phyloP scores from a whole-genome alignment of 441 rosid genomes.

The Codiaeum variegatum region DNA sequence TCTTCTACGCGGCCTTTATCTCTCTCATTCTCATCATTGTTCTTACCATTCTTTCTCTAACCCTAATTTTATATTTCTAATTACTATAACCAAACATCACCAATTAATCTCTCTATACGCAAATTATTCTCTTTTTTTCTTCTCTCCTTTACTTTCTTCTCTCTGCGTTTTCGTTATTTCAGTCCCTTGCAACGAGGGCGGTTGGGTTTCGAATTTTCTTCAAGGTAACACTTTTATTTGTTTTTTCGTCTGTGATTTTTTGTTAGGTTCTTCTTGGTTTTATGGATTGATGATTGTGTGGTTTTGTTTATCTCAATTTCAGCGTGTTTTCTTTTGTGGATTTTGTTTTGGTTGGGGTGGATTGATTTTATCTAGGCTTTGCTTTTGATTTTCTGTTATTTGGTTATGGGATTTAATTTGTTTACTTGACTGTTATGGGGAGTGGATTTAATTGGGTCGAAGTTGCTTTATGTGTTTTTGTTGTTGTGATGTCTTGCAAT shows the following conservation, averaged over 20 bases:
- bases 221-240: slow-evolving; percentile 21
- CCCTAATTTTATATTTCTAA: slow-evolving; percentile 36
- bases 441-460: slow-evolving; percentile 7
- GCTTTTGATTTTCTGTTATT: neutral
- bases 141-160: neutral
- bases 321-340: neutral
- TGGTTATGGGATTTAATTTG: slow-evolving; percentile 12
- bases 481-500: neutral
- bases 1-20: slow-evolving; percentile 31
- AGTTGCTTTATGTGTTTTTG: neutral
- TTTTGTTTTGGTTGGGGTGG: slow-evolving; percentile 1
- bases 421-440: slow-evolving; percentile 18
- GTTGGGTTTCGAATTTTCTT: neutral
- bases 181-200: neutral
- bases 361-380: neutral
- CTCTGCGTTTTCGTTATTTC: slow-evolving; percentile 7
- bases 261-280: slow-evolving; percentile 1
- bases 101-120: slow-evolving; percentile 1
- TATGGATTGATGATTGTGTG: slow-evolving; percentile 21
- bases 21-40: slow-evolving; percentile 25
- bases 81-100: slow-evolving; percentile 10
- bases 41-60: slow-evolving; percentile 32
- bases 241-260: neutral
- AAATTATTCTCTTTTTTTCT: neutral
- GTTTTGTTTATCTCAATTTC: slow-evolving; percentile 6